Conservation (phyloP, 1,139 yeast genomes). For the Taphrina flavorubra region DNA sequence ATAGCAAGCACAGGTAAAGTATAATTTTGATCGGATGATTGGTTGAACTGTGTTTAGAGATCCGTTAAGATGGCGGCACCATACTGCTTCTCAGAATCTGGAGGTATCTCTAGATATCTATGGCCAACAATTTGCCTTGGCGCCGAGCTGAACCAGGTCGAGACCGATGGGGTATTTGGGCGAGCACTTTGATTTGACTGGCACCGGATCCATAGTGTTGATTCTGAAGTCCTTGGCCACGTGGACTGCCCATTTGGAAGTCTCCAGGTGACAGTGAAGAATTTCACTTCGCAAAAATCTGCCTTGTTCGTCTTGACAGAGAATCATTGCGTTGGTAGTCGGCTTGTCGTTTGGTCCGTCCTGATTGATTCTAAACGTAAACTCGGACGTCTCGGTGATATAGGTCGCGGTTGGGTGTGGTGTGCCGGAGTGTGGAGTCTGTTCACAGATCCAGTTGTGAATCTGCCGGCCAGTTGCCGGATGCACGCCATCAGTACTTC, state of each 20-base stretch:
- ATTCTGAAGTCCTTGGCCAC: neutral
- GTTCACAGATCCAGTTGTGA: conserved; percentile 9
- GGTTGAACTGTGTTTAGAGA: no score
- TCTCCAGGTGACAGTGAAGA: conserved; percentile 1
- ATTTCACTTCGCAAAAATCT: neutral
- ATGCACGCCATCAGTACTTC: neutral
- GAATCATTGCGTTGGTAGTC: conserved; percentile 12
- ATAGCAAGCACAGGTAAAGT: no score
- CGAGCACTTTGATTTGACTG: conserved; percentile 9
- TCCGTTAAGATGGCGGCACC: neutral
- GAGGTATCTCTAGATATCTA: no score
- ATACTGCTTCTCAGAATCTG: no score
- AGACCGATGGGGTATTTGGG: neutral
- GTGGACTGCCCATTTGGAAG: neutral
- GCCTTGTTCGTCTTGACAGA: conserved; percentile 3
- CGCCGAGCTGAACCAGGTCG: conserved; percentile 1
- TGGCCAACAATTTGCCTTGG: neutral
- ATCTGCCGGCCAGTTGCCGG: neutral
- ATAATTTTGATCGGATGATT: no score
- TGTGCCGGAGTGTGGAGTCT: neutral
- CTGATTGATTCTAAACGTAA: neutral
- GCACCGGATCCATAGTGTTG: conserved; percentile 9
- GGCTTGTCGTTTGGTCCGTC: neutral
- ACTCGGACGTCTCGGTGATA: conserved; percentile 1
- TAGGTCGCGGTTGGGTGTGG: conserved; percentile 4